phyloP scores from a whole-genome alignment of 2,329 filamentous ascomycete genomes.

The Xylariaceae sp. region DNA sequence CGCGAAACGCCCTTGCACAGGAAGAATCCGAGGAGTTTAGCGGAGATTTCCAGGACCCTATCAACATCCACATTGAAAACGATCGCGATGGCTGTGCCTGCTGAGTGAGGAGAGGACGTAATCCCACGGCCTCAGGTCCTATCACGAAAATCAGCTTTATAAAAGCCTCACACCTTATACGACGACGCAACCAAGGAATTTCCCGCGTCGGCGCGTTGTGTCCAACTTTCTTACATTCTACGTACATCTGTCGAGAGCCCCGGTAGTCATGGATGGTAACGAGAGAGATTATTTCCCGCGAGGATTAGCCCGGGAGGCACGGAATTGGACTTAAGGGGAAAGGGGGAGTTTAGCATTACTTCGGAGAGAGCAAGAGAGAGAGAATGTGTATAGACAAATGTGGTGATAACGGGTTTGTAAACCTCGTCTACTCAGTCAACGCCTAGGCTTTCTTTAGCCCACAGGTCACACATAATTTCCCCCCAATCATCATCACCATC shows the following conservation, averaged over 20 bases:
- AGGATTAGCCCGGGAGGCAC: background rate
- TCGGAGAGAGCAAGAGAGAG: background rate
- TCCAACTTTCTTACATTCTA: background rate
- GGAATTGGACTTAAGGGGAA: constrained; percentile 7
- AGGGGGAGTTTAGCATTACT: constrained; percentile 2
- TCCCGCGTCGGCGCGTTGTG: background rate
- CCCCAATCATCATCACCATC: too few species aligned
- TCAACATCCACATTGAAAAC: constrained; percentile 95
- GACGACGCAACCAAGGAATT: background rate
- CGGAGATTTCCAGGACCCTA: constrained; percentile 94
- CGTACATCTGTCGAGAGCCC: constrained; percentile 1
- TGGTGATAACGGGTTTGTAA: constrained; percentile 3
- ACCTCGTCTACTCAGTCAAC: background rate
- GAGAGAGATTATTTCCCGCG: background rate
- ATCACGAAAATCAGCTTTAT: constrained; percentile 3
- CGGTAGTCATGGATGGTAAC: background rate
- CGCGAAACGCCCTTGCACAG: constrained; percentile 88
- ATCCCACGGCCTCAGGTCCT: background rate
- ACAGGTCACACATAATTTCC: background rate
- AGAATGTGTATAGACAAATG: constrained; percentile 15
- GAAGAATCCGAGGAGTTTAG: constrained; percentile 98
- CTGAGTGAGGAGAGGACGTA: constrained; percentile 42
- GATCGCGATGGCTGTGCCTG: constrained; percentile 91
- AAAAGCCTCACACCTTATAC: constrained; percentile 10
- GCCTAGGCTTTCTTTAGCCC: background rate